Evolutionary conservation across 2,329 filamentous ascomycete species (phyloP), one percentile per base, ranked within the genome.

Genomic region (Sporothrix phasma): DNA sequence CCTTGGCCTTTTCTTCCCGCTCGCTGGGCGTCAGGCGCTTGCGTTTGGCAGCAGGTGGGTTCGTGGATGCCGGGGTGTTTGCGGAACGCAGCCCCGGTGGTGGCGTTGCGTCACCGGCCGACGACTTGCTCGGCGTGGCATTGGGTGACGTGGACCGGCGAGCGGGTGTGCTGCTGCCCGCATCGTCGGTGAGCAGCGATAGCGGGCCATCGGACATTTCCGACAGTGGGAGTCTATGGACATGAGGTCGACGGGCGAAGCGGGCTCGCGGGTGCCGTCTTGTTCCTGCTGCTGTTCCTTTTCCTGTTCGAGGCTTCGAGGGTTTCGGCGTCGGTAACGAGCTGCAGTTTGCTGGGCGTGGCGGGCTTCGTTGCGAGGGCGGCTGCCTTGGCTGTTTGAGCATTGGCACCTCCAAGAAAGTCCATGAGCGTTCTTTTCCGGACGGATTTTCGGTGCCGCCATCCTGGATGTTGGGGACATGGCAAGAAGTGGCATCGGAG

Each of bases 401-500:
- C 51, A 64, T 31, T 54, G n/a, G 45, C 66, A 31, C 61, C 56
- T 26, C 71, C 74, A 2, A 75, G 68, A 66, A 76, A 82, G 37
- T 81, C 77, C 46, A 79, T 74, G 67, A 81, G 78, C 47, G 73
- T 77, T 65, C 79, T 73, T 71, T 83, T 83, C 61, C 76, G 74
- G 73, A 72, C 31, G 72, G 72, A 22, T 72, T 68, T 60, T 80
- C 78, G 26, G 75, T 72, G 29, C 62, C 65, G 69, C 56, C 65
- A 69, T 80, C 78, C 70, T 77, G 76, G 34, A 80, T 74, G 66
- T 83, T 82, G 13, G 76, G 19, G 80, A 79, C 70, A 81, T 74
- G 62, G 76, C 74, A 51, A 76, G 72, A 29, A 83, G 73, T 70
- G 81, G 77, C 80, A 82, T 83, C 66, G 71, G 67, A 6, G 3